Percentiles rank a stretch among this genome's conserved stretches.
Evolutionary conservation across 2,329 filamentous ascomycete genomes (phyloP).

Genomic region (Aspergillus sp.): DNA sequence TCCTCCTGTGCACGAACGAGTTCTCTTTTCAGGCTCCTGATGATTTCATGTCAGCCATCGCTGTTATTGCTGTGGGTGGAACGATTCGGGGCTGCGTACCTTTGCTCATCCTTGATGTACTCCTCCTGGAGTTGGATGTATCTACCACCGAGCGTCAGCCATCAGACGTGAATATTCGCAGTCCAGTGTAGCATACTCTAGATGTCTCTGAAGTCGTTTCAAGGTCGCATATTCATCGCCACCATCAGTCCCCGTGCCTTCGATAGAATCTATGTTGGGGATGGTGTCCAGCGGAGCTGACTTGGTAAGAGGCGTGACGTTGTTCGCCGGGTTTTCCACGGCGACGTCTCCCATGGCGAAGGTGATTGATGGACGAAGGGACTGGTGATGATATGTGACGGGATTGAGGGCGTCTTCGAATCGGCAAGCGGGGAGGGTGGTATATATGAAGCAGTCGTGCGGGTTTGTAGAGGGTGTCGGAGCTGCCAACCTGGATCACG

Average conservation of each 20-base stretch:
- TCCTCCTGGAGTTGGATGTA: conserved; percentile 98
- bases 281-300: conserved; percentile 71
- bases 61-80: conserved; percentile 2
- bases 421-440: background rate
- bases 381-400: background rate
- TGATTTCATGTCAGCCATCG: conserved; percentile 4
- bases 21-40: conserved; percentile 90
- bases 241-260: conserved; percentile 75
- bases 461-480: conserved; percentile 2
- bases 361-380: background rate
- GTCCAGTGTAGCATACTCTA: conserved; percentile 64
- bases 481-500: conserved; percentile 5
- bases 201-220: conserved; percentile 93
- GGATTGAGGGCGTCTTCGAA: background rate
- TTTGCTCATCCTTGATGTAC: conserved; percentile 99
- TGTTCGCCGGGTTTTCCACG: conserved; percentile 76
- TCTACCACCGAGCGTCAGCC: conserved; percentile 44
- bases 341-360: conserved; percentile 77
- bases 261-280: conserved; percentile 84
- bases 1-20: conserved; percentile 96
- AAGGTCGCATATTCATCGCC: conserved; percentile 92
- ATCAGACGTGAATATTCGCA: conserved; percentile 1
- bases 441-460: background rate
- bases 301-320: conserved; percentile 76
- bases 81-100: conserved; percentile 47